phyloP scores from a whole-genome alignment of 805 yeast genomes.

The Saturnispora sanitii region DNA sequence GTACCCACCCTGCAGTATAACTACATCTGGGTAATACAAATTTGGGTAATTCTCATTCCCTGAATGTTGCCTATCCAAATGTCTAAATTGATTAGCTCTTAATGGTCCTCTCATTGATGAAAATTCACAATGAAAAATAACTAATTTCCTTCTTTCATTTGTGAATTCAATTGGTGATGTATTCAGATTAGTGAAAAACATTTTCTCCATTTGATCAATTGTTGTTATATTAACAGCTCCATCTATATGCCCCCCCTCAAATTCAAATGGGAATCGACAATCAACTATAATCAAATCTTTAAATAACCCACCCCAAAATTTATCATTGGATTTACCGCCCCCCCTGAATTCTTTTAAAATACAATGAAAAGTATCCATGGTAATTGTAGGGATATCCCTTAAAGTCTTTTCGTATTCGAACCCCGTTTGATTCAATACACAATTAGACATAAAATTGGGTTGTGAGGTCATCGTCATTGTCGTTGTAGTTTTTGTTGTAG shows the following conservation, averaged over 20 bases:
- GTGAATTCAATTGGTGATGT: constrained; percentile 20
- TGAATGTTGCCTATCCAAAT: constrained; percentile 66
- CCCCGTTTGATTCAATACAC: constrained; percentile 5
- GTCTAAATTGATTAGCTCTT: constrained; percentile 79
- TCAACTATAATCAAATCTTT: constrained; percentile 59
- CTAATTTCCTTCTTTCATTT: constrained; percentile 30
- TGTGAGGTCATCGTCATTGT: not conserved
- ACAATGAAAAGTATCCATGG: constrained; percentile 44
- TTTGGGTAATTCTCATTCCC: constrained; percentile 57
- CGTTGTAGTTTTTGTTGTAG: not conserved
- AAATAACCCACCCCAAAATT: constrained; percentile 34
- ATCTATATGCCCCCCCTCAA: constrained; percentile 81
- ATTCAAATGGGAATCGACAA: constrained; percentile 91
- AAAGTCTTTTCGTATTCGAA: not conserved
- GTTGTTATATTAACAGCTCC: constrained; percentile 73
- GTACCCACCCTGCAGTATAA: constrained; percentile 88
- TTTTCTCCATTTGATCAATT: constrained; percentile 55
- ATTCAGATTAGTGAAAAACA: constrained; percentile 30
- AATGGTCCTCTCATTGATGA: constrained; percentile 90
- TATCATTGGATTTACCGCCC: constrained; percentile 3
- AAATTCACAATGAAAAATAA: constrained; percentile 92
- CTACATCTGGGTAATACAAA: constrained; percentile 79
- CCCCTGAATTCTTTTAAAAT: constrained; percentile 30
- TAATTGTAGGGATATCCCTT: constrained; percentile 54
- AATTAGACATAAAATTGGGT: not conserved